These are phyloP conservation scores for Fusarium nisikadoi DNA, from an alignment of 2,329 filamentous ascomycete species.

Conservation along the genomic window DNA sequence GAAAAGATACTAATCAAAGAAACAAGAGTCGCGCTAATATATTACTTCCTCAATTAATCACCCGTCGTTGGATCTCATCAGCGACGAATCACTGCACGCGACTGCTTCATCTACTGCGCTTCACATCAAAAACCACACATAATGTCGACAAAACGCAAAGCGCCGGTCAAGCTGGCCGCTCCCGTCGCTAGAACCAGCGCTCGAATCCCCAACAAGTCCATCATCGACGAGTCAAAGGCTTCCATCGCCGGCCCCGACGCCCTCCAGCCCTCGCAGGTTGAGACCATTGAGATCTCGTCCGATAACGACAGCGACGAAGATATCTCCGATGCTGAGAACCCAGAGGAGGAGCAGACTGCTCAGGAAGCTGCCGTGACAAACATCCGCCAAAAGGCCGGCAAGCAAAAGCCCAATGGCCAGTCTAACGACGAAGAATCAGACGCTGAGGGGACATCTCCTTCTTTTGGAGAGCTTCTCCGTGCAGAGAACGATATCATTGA, in stretches of 20 bases:
- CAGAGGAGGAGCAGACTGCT: constrained; percentile 33
- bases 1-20: background rate
- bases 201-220: constrained; percentile 60
- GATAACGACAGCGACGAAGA: constrained; percentile 62
- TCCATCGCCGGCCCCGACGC: constrained; percentile 60
- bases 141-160: constrained; percentile 72
- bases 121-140: constrained; percentile 31
- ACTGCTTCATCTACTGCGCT: constrained; percentile 1
- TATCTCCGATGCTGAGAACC: constrained; percentile 58
- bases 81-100: constrained; percentile 28
- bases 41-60: background rate
- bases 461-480: constrained; percentile 88
- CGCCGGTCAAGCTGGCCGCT: constrained; percentile 65
- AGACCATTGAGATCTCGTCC: constrained; percentile 68
- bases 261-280: constrained; percentile 51
- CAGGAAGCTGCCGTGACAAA: constrained; percentile 17
- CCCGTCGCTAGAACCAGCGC: constrained; percentile 65
- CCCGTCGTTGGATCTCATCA: constrained; percentile 5
- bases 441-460: constrained; percentile 66
- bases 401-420: constrained; percentile 43
- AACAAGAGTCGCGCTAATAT: background rate
- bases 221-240: constrained; percentile 68
- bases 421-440: constrained; percentile 53
- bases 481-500: constrained; percentile 79
- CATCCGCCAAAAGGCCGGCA: constrained; percentile 33